A percentile compares a stretch with the other conserved stretches of the same genome.
Evolutionary conservation across 2,329 filamentous ascomycete genomes (phyloP).

Genomic region (Botrytis elliptica): DNA sequence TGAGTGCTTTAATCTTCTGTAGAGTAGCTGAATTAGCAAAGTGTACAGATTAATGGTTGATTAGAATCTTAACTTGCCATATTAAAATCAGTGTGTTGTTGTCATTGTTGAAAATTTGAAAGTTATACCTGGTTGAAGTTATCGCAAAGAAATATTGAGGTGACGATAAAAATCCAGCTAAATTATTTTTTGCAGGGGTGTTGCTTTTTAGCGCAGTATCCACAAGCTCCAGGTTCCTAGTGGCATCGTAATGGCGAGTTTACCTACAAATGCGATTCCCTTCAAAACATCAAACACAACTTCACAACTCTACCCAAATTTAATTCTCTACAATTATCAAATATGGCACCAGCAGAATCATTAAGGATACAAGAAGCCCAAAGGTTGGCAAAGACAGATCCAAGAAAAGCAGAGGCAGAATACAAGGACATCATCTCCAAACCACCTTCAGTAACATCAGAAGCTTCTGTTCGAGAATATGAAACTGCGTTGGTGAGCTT

Average conservation of each 20-base stretch:
- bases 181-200: slow-evolving; percentile 30
- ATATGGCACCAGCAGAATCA: slow-evolving; percentile 59
- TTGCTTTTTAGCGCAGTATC: slow-evolving; percentile 28
- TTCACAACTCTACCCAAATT: slow-evolving; percentile 16
- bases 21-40: slow-evolving; percentile 7
- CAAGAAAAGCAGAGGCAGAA: slow-evolving; percentile 78
- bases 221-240: slow-evolving; percentile 28
- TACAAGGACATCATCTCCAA: slow-evolving; percentile 89
- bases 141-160: slow-evolving; percentile 10
- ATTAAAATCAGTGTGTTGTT: slow-evolving; percentile 28
- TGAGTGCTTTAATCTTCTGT: slow-evolving; percentile 65
- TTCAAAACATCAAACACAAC: slow-evolving; percentile 26
- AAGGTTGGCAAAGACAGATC: slow-evolving; percentile 76
- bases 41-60: neutral
- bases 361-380: slow-evolving; percentile 82
- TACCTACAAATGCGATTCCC: slow-evolving; percentile 26
- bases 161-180: slow-evolving; percentile 17
- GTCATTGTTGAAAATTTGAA: slow-evolving; percentile 22
- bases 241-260: slow-evolving; percentile 21
- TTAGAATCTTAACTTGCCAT: slow-evolving; percentile 34
- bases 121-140: neutral
- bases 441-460: slow-evolving; percentile 76
- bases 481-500: slow-evolving; percentile 84
- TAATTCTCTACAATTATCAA: slow-evolving; percentile 31
- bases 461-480: slow-evolving; percentile 86